Base-by-base conservation (phyloP, 441 rosid species). In the Erysimum pusillum region DNA sequence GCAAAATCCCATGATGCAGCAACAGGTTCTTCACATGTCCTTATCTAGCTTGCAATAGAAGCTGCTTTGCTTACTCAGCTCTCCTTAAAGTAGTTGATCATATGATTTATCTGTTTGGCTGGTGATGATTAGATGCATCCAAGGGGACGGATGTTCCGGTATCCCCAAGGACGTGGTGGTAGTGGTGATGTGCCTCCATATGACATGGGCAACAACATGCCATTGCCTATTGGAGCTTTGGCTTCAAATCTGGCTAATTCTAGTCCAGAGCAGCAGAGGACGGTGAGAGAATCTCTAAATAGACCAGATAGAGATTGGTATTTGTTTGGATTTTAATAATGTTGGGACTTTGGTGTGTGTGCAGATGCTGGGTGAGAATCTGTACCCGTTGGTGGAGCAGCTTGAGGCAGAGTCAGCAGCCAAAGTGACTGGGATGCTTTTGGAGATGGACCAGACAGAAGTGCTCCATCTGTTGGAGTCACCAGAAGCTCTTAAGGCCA, bases 401-500 rank as follows among this genome's bases (percentile, higher is more conserved):
- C 82, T 93, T 54, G 96, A 93, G 82, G 88, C 89, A 56, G 96
- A 90, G 13, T 84, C 90, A 9, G 92, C 96, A 18, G 98, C 96
- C 42, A 93, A 93, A 79, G 98, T 93, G 65, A 90, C 98, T 0
- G 96, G 97, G 54, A 93, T 93, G 98, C 97, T 93, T 73, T 79
- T 93, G 78, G 98, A 93, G 85, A 93, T 93, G 98, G 98, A 93
- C 73, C 96, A 91, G 84, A 87, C 96, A 0, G 97, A 90, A 87
- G 94, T 93, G 73, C 67, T 93, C 62, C 98, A 91, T 82, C 80
- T 93, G 79, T 89, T 93, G 6, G 98, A 93, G 77, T 89, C 98
- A 38, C 97, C 98, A 7, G 98, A 91, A 32, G 91, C 97, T 62
- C 89, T 93, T 52, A 88, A 88, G 81, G 83, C 91, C 0, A 93